Conservation (phyloP, 2,329 filamentous ascomycete genomes). For the Curvularia spicifera region DNA sequence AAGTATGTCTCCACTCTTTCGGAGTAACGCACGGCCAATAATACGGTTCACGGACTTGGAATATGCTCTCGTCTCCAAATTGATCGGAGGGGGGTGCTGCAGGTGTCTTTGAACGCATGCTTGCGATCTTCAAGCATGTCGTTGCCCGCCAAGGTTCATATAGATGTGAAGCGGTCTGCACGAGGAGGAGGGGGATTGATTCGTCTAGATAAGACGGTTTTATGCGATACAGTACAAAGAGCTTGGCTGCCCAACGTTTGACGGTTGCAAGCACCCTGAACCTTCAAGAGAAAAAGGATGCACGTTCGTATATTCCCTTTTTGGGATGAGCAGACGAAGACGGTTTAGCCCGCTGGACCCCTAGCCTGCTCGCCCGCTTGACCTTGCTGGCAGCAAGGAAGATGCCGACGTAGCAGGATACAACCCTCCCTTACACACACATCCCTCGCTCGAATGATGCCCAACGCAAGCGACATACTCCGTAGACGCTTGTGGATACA, state of each 20-base stretch:
- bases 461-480: conserved; percentile 10
- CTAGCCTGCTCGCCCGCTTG: not conserved
- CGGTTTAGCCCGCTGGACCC: not conserved
- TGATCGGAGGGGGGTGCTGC: not conserved
- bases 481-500: not conserved
- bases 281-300: not conserved
- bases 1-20: not conserved
- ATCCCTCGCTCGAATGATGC: conserved; percentile 7
- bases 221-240: not conserved
- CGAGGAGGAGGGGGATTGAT: too few relatives aligned
- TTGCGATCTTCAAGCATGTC: not conserved
- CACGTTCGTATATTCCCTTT: not conserved
- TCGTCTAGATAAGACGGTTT: conserved; percentile 3
- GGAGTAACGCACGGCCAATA: not conserved
- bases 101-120: not conserved
- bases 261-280: conserved; percentile 5
- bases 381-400: not conserved
- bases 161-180: conserved; percentile 1
- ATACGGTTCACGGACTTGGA: not conserved
- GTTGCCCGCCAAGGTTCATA: not conserved
- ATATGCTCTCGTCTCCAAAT: conserved; percentile 1
- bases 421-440: not conserved
- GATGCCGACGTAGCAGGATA: too few relatives aligned
- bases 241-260: conserved; percentile 7
- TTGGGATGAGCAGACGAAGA: too few relatives aligned